Evolutionary conservation across 306 rosid genomes (phyloP), one percentile per base, ranked within the genome.

Genomic region (Spatholobus suberectus): DNA sequence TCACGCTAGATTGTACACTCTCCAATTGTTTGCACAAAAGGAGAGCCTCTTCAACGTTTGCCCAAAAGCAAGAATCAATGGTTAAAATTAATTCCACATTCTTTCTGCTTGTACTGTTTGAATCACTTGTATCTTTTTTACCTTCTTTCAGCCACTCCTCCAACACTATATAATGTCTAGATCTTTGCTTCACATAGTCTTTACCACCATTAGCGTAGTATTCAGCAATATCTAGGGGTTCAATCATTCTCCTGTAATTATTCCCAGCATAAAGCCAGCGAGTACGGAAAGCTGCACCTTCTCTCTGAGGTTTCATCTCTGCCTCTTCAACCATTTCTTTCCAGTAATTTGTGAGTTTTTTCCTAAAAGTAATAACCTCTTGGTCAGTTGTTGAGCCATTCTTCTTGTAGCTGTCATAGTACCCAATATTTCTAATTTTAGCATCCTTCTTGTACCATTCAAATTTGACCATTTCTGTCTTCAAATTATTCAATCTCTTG

Each of bases 51-150:
- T 94, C 98, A 35, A 92, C 96, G 8, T 62, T 61, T 32, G 89
- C 92, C 96, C 96, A 91, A 66, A 94, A 94, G 83, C 94, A 90
- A n/a, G 97, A 91, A 86, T 91, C 97, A 32, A 85, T 37, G 2
- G 90, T 94, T 51, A 91, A 84, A 78, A 72, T 77, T 20, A 74
- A 37, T 11, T 73, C 68, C 66, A 91, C 90, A 5, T 57, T 70
- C 43, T 74, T 55, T 29, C 10, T 84, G 8, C 65, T 83, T 18
- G 6, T 3, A 1, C 17, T 69, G 17, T 46, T 76, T 20, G 75
- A 15, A 20, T 0, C 10, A 8, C 0, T 46, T 49, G 40, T 17
- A 13, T 49, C 17, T 29, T 29, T 32, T 14, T 3, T 6, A 2
- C 6, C 55, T 18, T 82, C 81, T 0, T 26, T 8, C 38, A 68